phyloP scores from a whole-genome alignment of 495 filamentous ascomycete genomes.

The Aspergillus conjunctus region DNA sequence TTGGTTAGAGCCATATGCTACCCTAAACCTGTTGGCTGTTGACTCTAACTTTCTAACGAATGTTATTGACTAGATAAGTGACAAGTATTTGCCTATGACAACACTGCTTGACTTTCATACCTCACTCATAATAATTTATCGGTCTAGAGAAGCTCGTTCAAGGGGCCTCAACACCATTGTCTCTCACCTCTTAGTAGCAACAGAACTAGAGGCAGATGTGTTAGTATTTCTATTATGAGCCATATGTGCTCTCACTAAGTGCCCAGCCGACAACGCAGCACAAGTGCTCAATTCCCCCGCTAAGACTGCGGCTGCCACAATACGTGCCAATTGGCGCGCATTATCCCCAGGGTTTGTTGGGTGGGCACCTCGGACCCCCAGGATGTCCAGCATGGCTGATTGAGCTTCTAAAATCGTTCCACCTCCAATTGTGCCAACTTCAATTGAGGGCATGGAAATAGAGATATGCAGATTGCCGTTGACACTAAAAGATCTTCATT shows the following conservation, averaged over 20 bases:
- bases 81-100: too few species aligned
- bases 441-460: conserved; percentile 89
- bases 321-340: conserved; percentile 75
- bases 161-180: not conserved
- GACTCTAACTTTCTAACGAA: too few species aligned
- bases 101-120: too few species aligned
- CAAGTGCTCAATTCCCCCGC: conserved; percentile 83
- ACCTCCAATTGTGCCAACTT: conserved; percentile 88
- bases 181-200: not conserved
- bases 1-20: too few species aligned
- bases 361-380: conserved; percentile 83
- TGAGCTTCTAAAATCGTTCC: conserved; percentile 91
- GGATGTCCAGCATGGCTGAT: conserved; percentile 84
- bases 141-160: too few species aligned
- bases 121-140: too few species aligned
- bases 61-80: too few species aligned
- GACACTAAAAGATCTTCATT: conserved; percentile 54
- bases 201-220: not conserved
- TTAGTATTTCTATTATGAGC: conserved; percentile 13
- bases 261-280: conserved; percentile 77
- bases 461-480: conserved; percentile 84
- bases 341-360: conserved; percentile 83
- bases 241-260: conserved; percentile 23
- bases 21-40: too few species aligned
- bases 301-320: conserved; percentile 77